Conservation (phyloP, 345 rosid species). For the Excoecaria cochinchinensis region DNA sequence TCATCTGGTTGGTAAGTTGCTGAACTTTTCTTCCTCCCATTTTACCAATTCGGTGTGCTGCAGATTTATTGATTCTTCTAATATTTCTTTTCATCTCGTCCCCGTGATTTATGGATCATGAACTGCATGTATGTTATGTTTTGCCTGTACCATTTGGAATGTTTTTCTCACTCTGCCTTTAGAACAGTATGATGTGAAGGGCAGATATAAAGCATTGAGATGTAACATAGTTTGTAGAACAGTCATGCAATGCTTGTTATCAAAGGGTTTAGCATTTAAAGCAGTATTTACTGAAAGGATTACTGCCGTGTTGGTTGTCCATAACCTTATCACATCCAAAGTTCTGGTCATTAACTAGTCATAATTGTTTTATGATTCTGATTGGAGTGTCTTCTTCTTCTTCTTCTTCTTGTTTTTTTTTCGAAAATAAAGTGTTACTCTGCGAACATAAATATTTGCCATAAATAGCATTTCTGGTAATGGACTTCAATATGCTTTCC, state of each 20-base stretch:
- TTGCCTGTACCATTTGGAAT: background rate
- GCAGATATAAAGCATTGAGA: background rate
- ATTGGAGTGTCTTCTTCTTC: background rate
- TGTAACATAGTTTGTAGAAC: background rate
- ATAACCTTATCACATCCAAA: background rate
- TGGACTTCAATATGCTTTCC: background rate
- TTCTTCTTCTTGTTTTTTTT: background rate
- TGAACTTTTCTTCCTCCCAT: slow-evolving; percentile 10
- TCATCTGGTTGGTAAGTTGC: slow-evolving; percentile 89
- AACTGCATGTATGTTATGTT: background rate
- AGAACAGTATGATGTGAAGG: background rate
- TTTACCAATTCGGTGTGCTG: background rate
- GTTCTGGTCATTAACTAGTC: background rate
- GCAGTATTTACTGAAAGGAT: background rate
- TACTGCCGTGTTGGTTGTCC: background rate
- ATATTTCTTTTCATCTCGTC: background rate
- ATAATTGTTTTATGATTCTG: background rate
- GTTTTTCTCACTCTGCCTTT: background rate
- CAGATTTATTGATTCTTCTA: background rate
- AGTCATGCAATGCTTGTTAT: background rate
- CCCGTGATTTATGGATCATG: slow-evolving; percentile 13
- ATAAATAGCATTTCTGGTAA: background rate
- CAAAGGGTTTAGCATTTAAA: background rate
- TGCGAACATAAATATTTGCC: too few species aligned
- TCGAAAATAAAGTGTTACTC: background rate